Base-by-base conservation (phyloP, 2,329 filamentous ascomycete species). In the Aureobasidium pullulans region DNA sequence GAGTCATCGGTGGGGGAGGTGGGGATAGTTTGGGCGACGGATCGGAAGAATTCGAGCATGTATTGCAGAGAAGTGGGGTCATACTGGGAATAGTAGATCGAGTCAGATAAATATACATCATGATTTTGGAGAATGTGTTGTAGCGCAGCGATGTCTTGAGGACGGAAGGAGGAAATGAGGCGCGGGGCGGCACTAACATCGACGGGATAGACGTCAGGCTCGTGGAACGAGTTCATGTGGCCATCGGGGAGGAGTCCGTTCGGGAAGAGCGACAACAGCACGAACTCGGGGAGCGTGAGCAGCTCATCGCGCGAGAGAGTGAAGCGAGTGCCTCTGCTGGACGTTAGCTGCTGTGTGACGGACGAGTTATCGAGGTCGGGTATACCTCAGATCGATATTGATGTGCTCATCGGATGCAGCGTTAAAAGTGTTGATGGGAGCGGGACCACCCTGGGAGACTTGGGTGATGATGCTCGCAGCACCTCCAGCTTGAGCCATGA, bases 401-500 rank as follows among this genome's bases (percentile, higher is more conserved):
- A 97, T 96, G 64, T 94, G 93, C 77, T 97, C 93, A 77, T 97
- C 93, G 62, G 88, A 87, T 63, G 87, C 87, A 64, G 89, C 87
- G 84, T 89, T 90, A 62, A 97, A 81, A 59, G 90, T 88, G 75
- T 94, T 96, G 67, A 96, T 85, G 39, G 92, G 89, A 68, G 91
- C 89, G 23, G 83, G 81, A 53, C 88, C 92, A 65, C 88, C 88
- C 76, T 99, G 94, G 73, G 96, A 92, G 68, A 99, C 94, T 79
- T 99, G 94, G 76, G 94, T 99, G 78, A 99, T 96, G 72, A 99
- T 96, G 84, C 94, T 97, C 79, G 92, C 88, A 68, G 92, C 89
- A 78, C 92, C 93, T 81, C 93, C 93, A 77, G 93, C 92, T 73
- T 91, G 89, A 77, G 94, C 92, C 94, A 99, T 99, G 73, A 96